Evolutionary conservation across 148 eudicot genomes (phyloP).

Genomic region (Pharnaceum exiguum): DNA sequence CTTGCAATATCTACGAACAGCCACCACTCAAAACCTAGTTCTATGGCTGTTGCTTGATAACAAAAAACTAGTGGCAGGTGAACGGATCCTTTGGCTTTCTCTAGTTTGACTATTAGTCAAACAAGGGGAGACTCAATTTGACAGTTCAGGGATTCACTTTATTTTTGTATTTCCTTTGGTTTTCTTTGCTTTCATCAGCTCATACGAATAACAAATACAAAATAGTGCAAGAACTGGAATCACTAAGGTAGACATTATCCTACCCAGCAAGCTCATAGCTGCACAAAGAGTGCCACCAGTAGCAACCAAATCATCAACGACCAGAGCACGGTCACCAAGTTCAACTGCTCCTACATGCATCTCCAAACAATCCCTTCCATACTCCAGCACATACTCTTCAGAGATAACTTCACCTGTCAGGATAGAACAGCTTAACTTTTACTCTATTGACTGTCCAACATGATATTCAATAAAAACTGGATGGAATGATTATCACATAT

Average conservation of each 20-base stretch:
- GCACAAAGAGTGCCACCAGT: conserved; percentile 96
- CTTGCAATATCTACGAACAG: too few species aligned
- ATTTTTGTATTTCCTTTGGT: neutral
- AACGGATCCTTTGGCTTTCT: too few species aligned
- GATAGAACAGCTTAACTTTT: too few species aligned
- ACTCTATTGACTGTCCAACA: too few species aligned
- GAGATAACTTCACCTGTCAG: conserved; percentile 67
- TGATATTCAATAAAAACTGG: too few species aligned
- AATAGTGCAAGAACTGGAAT: neutral
- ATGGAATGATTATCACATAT: conserved; percentile 2
- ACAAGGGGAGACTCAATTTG: too few species aligned
- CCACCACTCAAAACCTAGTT: too few species aligned
- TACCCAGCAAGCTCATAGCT: conserved; percentile 82
- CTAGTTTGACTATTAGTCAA: too few species aligned
- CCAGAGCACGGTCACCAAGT: conserved; percentile 68
- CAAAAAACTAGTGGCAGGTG: too few species aligned
- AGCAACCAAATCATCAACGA: conserved; percentile 90
- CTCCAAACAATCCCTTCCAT: conserved; percentile 83
- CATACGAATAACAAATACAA: neutral
- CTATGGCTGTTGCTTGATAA: too few species aligned
- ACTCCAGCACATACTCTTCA: conserved; percentile 74
- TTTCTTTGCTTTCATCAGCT: neutral
- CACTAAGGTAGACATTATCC: neutral
- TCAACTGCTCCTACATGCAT: conserved; percentile 95
- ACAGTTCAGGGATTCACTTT: too few species aligned